phyloP scores from a whole-genome alignment of 2,329 filamentous ascomycete genomes.

The Penicillium corylophilum region DNA sequence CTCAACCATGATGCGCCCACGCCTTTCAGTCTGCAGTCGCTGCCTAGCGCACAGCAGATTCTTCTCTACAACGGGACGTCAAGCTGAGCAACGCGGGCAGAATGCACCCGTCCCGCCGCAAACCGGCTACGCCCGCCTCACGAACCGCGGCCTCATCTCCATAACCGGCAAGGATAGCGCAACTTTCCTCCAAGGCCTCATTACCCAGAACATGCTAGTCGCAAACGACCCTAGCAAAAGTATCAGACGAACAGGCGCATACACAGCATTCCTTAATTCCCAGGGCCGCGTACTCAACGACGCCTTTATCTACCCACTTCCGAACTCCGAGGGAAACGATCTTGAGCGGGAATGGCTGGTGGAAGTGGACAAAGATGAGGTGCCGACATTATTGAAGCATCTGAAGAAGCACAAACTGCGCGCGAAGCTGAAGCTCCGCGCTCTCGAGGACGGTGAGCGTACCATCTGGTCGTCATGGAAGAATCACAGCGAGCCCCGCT shows the following conservation, averaged over 20 bases:
- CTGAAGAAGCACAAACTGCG: conserved; percentile 83
- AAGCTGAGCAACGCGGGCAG: conserved; percentile 8
- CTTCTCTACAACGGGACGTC: conserved; percentile 30
- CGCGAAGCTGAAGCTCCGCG: conserved; percentile 69
- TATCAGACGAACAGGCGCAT: conserved; percentile 57
- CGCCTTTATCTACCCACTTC: conserved; percentile 78
- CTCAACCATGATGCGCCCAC: conserved; percentile 35
- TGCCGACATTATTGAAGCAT: conserved; percentile 64
- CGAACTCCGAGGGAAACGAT: conserved; percentile 27
- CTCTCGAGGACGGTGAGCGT: conserved; percentile 64
- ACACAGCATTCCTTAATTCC: conserved; percentile 82
- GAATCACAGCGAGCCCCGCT: conserved; percentile 43
- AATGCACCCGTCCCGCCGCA: conserved; percentile 38
- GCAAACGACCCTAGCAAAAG: conserved; percentile 39
- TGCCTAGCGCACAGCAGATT: conserved; percentile 27
- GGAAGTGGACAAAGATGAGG: conserved; percentile 74
- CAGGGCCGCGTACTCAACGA: conserved; percentile 83
- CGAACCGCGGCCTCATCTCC: conserved; percentile 75
- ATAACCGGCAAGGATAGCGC: conserved; percentile 76
- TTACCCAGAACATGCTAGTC: conserved; percentile 69
- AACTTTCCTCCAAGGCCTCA: conserved; percentile 83
- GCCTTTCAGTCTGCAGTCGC: conserved; percentile 29
- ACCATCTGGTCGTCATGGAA: conserved; percentile 75
- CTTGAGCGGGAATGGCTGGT: conserved; percentile 62
- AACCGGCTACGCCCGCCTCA: conserved; percentile 54